These are phyloP conservation scores for Erodium texanum DNA, from an alignment of 441 rosid genomes.

Conservation along the genomic window DNA sequence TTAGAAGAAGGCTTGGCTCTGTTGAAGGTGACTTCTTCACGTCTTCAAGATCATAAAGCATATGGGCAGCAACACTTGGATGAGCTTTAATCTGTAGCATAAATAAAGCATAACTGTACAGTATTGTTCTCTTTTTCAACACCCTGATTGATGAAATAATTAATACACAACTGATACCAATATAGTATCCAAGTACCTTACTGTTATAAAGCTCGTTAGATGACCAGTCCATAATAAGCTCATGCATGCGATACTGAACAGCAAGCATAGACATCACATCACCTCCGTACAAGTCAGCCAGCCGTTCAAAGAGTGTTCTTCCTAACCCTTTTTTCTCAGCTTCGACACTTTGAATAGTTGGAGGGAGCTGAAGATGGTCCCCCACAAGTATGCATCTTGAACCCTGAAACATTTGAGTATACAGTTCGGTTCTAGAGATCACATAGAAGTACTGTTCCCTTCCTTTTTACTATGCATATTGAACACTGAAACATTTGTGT, in stretches of 20 bases:
- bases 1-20: constrained; percentile 70
- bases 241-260: constrained; percentile 96
- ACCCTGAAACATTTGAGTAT: constrained; percentile 37
- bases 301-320: constrained; percentile 86
- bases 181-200: constrained; percentile 38
- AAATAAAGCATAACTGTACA: neutral
- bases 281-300: constrained; percentile 71
- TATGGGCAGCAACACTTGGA: constrained; percentile 77
- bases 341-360: constrained; percentile 89
- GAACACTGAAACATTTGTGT: constrained; percentile 46
- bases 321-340: constrained; percentile 95
- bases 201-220: constrained; percentile 71
- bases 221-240: constrained; percentile 96
- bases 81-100: constrained; percentile 61
- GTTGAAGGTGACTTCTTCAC: constrained; percentile 59
- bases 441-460: neutral
- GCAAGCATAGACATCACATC: constrained; percentile 83
- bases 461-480: constrained; percentile 49
- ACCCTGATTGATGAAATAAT: constrained; percentile 1
- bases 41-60: constrained; percentile 73
- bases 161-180: constrained; percentile 11
- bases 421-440: neutral
- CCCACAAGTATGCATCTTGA: constrained; percentile 90
- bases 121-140: neutral
- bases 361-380: constrained; percentile 97